These are phyloP conservation scores for Cladosporium velox DNA, from an alignment of 2,329 filamentous ascomycete genomes.

Conservation along the genomic window DNA sequence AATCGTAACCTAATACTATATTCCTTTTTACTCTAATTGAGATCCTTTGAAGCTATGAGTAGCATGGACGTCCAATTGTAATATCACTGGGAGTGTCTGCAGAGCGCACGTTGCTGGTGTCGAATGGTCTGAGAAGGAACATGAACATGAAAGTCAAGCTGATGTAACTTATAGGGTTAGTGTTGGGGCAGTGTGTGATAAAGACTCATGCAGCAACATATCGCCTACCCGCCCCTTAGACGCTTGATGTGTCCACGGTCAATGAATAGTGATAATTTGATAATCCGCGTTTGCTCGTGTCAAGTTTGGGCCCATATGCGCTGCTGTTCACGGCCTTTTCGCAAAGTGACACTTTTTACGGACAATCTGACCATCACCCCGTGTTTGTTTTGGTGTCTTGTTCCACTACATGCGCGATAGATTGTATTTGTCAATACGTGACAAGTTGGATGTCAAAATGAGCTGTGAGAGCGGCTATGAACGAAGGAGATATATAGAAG, in stretches of 20 bases:
- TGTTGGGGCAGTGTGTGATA: neutral
- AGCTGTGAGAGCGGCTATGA: too few species aligned
- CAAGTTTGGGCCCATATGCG: neutral
- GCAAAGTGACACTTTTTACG: neutral
- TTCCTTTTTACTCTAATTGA: neutral
- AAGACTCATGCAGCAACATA: neutral
- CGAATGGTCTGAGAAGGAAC: neutral
- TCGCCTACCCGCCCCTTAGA: neutral
- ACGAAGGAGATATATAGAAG: too few species aligned
- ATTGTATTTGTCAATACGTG: too few species aligned
- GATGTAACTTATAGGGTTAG: neutral
- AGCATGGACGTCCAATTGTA: neutral
- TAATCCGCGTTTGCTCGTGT: neutral
- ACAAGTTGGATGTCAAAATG: too few species aligned
- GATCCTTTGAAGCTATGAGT: neutral
- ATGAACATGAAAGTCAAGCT: too few species aligned
- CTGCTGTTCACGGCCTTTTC: neutral
- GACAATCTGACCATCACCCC: neutral
- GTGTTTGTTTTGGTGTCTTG: neutral
- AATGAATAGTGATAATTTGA: neutral
- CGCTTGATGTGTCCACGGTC: neutral
- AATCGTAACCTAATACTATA: neutral
- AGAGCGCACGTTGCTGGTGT: neutral
- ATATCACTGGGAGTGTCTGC: neutral
- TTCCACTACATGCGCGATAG: too few species aligned